phyloP scores from a whole-genome alignment of 78 protist species.

The Dictyostelium intermedium region DNA sequence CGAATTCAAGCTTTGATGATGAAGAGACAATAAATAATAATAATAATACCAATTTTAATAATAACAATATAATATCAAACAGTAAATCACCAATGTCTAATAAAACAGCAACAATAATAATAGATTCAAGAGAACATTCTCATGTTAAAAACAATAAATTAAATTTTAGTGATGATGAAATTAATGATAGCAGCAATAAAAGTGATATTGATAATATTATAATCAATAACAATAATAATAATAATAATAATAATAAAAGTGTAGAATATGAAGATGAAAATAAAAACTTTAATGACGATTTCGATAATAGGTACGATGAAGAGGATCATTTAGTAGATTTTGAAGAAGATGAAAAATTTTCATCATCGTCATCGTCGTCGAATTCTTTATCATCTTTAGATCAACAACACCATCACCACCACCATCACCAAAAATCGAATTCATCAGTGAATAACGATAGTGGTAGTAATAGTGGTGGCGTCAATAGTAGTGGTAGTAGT shows the following conservation, averaged over 20 bases:
- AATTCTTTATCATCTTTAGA: neutral
- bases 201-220: too few relatives aligned
- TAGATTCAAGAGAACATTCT: neutral
- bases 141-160: neutral
- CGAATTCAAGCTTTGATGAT: neutral
- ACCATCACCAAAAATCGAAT: neutral
- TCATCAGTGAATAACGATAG: neutral
- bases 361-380: neutral
- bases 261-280: slow-evolving; percentile 5
- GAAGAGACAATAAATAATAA: neutral
- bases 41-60: neutral
- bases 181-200: neutral
- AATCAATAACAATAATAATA: neutral
- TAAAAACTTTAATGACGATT: neutral
- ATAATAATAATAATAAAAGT: neutral
- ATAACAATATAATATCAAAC: neutral
- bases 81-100: neutral
- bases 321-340: neutral
- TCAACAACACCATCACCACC: neutral
- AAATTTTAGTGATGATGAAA: neutral
- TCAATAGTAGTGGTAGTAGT: too few relatives aligned
- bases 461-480: too few relatives aligned
- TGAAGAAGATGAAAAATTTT: neutral
- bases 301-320: neutral
- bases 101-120: neutral